A percentile compares a stretch with the other conserved stretches of the same genome.
These are phyloP conservation scores for Pseudoscleropodium purum DNA, from an alignment of 225 moss, liverwort and hornwort species.

Conservation along the genomic window DNA sequence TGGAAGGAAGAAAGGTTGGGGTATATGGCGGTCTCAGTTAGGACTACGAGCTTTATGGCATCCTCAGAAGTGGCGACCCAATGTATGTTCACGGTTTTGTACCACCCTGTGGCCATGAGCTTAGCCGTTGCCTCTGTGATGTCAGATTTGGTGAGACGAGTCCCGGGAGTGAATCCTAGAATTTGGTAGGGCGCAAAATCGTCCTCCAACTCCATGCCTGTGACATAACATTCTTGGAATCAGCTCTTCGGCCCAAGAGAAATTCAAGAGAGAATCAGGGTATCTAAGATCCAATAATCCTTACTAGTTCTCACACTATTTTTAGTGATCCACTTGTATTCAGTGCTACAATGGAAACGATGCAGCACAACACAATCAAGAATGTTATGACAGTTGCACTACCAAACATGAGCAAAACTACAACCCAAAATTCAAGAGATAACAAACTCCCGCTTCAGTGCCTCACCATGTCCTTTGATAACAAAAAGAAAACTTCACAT, in stretches of 20 bases:
- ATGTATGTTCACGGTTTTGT: constrained; percentile 9
- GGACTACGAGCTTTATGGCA: constrained; percentile 14
- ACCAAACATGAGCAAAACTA: background rate
- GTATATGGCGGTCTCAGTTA: constrained; percentile 18
- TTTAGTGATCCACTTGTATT: background rate
- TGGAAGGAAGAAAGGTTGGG: constrained; percentile 12
- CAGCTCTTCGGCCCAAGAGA: background rate
- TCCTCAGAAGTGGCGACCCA: constrained; percentile 4
- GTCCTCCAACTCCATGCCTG: constrained; percentile 28
- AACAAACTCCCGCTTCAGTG: background rate
- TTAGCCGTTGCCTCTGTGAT: constrained; percentile 13
- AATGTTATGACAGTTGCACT: background rate
- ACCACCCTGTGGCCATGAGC: constrained; percentile 47
- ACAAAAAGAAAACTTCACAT: background rate
- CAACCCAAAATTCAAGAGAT: background rate
- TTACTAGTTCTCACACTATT: background rate
- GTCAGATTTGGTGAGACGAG: constrained; percentile 17
- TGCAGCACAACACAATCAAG: too few relatives aligned
- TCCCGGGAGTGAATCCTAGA: constrained; percentile 16
- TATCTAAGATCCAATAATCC: background rate
- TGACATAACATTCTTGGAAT: background rate
- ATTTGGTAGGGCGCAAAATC: constrained; percentile 9
- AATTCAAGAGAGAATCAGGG: background rate
- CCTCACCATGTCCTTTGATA: background rate
- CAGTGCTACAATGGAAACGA: background rate